Conservation (phyloP, 2,329 filamentous ascomycete species). For the Grosmannia serpens region DNA sequence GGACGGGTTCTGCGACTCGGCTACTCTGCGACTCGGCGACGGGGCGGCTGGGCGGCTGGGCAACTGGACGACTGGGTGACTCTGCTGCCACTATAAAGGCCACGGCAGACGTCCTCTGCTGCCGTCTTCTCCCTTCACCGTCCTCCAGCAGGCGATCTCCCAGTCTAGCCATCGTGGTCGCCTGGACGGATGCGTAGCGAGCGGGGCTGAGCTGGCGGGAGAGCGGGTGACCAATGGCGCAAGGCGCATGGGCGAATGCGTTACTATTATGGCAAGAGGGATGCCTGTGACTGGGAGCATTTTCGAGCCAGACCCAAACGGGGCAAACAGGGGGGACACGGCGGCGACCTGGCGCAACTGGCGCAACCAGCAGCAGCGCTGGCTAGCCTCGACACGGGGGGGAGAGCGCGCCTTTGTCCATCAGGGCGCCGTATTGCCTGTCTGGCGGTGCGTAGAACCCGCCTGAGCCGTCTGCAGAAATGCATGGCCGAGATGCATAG, state of each 20-base stretch:
- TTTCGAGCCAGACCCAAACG: slow-evolving; percentile 5
- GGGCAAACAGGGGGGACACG: neutral
- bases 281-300: neutral
- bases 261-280: neutral
- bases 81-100: neutral
- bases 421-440: too few species aligned
- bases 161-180: neutral
- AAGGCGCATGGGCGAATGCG: neutral
- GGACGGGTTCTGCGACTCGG: too few species aligned
- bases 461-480: too few species aligned
- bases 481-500: too few species aligned
- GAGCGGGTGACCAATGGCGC: neutral
- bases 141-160: neutral
- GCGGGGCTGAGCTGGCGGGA: neutral
- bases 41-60: neutral
- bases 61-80: neutral
- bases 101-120: too few species aligned
- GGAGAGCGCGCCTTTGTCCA: neutral
- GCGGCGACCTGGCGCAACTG: neutral
- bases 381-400: too few species aligned
- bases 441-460: too few species aligned
- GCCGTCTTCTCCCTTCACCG: too few species aligned
- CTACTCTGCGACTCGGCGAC: too few species aligned
- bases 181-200: neutral
- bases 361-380: neutral